Conservation (phyloP, 2,329 filamentous ascomycete genomes). For the Alternaria gansuensis region DNA sequence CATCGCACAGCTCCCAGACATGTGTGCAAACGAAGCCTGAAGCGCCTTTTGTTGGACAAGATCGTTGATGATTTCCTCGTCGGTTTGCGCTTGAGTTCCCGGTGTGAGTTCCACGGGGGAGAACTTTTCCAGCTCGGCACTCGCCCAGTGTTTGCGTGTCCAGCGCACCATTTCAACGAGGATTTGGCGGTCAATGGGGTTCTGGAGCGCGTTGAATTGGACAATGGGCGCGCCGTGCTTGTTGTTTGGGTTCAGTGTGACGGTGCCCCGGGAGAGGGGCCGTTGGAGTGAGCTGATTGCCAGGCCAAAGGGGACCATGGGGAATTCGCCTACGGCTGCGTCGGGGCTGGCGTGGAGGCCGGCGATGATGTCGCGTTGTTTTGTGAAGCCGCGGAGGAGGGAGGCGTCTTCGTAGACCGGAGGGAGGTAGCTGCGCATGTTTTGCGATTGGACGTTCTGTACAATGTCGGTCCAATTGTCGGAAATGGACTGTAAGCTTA, state of each 20-base stretch:
- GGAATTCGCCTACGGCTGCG: slow-evolving; percentile 47
- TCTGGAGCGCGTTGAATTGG: slow-evolving; percentile 47
- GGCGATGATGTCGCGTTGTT: slow-evolving; percentile 41
- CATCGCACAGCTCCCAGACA: slow-evolving; percentile 41
- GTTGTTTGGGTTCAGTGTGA: slow-evolving; percentile 50
- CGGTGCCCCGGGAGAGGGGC: slow-evolving; percentile 48
- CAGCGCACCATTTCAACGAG: slow-evolving; percentile 48
- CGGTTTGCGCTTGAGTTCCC: slow-evolving; percentile 32
- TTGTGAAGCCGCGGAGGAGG: slow-evolving; percentile 33
- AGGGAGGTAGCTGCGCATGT: slow-evolving; percentile 30
- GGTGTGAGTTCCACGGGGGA: slow-evolving; percentile 45
- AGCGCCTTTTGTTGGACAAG: slow-evolving; percentile 26
- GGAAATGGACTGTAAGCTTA: slow-evolving; percentile 30
- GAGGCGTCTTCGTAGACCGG: slow-evolving; percentile 28
- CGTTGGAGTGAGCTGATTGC: slow-evolving; percentile 35
- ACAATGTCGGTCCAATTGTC: slow-evolving; percentile 31
- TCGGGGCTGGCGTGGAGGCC: slow-evolving; percentile 30
- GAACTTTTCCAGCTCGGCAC: slow-evolving; percentile 43
- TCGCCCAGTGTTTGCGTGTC: slow-evolving; percentile 48
- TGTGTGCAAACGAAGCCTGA: slow-evolving; percentile 38
- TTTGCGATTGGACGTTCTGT: slow-evolving; percentile 31
- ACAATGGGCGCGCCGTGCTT: slow-evolving; percentile 45
- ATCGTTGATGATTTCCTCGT: slow-evolving; percentile 39
- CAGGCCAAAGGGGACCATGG: slow-evolving; percentile 38
- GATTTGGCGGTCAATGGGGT: slow-evolving; percentile 51